Evolutionary conservation across 768 basidiomycete species (phyloP), one percentile per base, ranked within the genome.

Genomic region (Boletus vermiculosoides): DNA sequence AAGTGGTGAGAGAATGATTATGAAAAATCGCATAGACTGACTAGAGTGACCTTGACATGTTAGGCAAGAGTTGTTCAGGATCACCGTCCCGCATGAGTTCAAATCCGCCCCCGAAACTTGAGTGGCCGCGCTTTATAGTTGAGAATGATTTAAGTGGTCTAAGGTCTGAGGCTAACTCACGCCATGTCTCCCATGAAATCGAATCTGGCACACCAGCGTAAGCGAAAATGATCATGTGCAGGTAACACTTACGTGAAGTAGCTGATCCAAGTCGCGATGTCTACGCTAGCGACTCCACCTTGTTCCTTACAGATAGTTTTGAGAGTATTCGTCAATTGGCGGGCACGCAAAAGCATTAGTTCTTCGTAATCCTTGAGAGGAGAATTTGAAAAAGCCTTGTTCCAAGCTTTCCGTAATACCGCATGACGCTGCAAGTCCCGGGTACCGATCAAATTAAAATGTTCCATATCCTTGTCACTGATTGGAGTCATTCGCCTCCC

Each of bases 1-100:
- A 50, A 25, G 16, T 3, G 46, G 25, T 68, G 31, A 66, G 55
- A 55, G 30, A n/a, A 20, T 16, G 36, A 22, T 25, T 2, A 25
- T 20, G 20, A 37, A 44, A 34, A 25, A 44, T 1, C 22, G 5
- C 20, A 16, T 40, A 30, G n/a, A 58, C 66, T 49, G 28, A 73
- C 76, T 63, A 61, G 50, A 74, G 57, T 12, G 67, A 68, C 25
- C 53, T 60, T 53, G 71, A 65, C 55, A 76, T 57, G 18, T 65
- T 61, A 22, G 62, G 41, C 65, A 71, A 68, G 23, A 76, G 53
- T 18, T 66, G 67, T 12, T 69, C 57, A n/a, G 48, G 58, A 54
- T 78, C 77, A 7, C 75, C 66, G 20, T 74, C 66, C 12, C 69
- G 69, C 68, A 75, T 66, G 51, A 75, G 67, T 45, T 77, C 73